Conservation (phyloP, 1,284 basidiomycete genomes). For the Bjerkandera adusta region DNA sequence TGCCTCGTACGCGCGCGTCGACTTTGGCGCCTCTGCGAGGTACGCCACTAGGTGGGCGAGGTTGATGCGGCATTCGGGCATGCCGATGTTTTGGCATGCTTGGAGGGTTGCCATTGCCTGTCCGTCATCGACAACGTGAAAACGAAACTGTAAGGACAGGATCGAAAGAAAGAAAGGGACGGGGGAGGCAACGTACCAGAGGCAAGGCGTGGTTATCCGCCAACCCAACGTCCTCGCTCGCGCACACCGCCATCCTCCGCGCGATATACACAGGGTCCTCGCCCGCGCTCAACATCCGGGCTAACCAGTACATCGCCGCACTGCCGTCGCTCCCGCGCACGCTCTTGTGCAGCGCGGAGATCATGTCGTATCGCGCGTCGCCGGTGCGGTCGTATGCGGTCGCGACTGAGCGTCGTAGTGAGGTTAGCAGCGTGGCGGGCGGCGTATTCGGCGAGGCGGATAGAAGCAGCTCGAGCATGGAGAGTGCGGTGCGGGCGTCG, state of each 20-base stretch:
- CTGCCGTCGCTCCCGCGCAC: constrained; percentile 78
- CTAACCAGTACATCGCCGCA: constrained; percentile 90
- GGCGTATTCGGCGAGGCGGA: constrained; percentile 36
- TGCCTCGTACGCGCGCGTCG: constrained; percentile 75
- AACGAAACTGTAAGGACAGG: too few species aligned
- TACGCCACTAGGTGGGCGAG: constrained; percentile 82
- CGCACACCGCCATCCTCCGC: constrained; percentile 79
- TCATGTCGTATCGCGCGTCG: constrained; percentile 84
- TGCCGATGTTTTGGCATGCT: constrained; percentile 81
- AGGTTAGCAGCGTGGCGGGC: constrained; percentile 45
- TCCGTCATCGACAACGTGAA: constrained; percentile 2
- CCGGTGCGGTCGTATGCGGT: constrained; percentile 74
- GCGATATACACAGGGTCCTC: constrained; percentile 89
- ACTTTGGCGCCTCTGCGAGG: constrained; percentile 82
- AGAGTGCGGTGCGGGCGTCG: constrained; percentile 70
- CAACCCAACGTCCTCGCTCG: constrained; percentile 86
- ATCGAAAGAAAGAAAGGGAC: not conserved
- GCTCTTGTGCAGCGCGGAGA: constrained; percentile 86
- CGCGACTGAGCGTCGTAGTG: constrained; percentile 54
- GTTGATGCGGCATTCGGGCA: constrained; percentile 81
- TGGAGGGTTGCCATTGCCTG: constrained; percentile 78
- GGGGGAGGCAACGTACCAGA: constrained; percentile 44
- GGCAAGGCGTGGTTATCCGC: constrained; percentile 73
- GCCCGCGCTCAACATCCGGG: constrained; percentile 79
- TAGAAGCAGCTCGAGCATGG: constrained; percentile 62